Base-by-base conservation (phyloP, 2,329 filamentous ascomycete species). In the Fusarium xyrophilum region DNA sequence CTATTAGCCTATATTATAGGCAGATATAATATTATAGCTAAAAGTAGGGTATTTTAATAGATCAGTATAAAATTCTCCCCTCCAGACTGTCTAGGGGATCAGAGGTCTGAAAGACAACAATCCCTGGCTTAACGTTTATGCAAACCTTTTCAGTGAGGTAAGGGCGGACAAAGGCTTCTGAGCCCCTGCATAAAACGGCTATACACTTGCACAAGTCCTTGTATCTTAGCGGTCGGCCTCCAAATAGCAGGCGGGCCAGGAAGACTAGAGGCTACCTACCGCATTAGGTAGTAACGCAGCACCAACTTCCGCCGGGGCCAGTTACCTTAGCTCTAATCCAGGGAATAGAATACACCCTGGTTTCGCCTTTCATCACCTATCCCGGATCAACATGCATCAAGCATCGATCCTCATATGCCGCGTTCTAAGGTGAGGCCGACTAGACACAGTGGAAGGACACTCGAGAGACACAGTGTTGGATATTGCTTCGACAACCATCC, bases 351-450 rank as follows among this genome's bases (percentile, higher is more conserved):
- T 35, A 54, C 42, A 47, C 57, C 64, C 60, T 46, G 46, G 62
- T 48, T 60, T 60, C 57, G 57, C 56, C 56, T 61, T 57, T 58
- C 40, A 57, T 56, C 47, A 64, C 52, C 56, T 54, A 69, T 68
- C 68, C 70, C 65, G 66, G 69, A 70, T 71, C 71, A 71, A 63
- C 69, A 73, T 55, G 58, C 62, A 65, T 61, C 48, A 64, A 66
- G 32, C 67, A 68, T 73, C 64, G 57, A 72, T 73, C 69, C 65
- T 65, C 59, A 69, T 67, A 63, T 60, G 58, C 63, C 51, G 39
- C 38, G 46, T 51, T 43, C 54, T 56, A 65, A 59, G 42, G 36
- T 51, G 36, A 56, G 55, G 40, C 55, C 33, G 10, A 46, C 48
- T 35, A 68, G 61, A 50, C 42, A 21, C 56, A 17, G 39, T 36